Base-by-base conservation (phyloP, 106 monocot species). In the Dendrobium officinale region DNA sequence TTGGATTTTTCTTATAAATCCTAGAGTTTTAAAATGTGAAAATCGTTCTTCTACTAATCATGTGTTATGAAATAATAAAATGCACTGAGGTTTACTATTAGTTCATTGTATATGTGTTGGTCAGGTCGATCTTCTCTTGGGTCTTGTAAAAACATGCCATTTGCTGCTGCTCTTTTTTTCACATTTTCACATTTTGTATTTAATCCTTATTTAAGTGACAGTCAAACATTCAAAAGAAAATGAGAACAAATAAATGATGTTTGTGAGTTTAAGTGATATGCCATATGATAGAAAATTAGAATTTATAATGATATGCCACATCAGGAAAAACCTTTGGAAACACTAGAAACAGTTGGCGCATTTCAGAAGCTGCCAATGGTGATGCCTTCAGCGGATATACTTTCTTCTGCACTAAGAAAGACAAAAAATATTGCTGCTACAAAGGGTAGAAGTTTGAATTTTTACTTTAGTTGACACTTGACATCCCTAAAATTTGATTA, bases 361-460 rank as follows among this genome's bases (percentile, higher is more conserved):
- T 99, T 99, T 89, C 99, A 99, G 83, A 95, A 88, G 79, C 80
- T 99, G 79, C 99, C 99, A 6, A 99, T 99, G 93, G 99, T 99
- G 75, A 99, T 93, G 95, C 91, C 93, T 76, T 87, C 99, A 68
- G 61, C 83, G 41, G 99, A 99, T 84, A 87, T 99, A 84, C 85
- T 99, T 80, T 75, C 86, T 86, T 95, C 99, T 73, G 99, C 99
- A 79, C 82, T 91, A 67, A 85, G 99, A 80, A 99, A 95, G 90
- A 79, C 99, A 72, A 99, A 87, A 76, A 87, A 93, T 85, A 77
- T 95, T 18, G 16, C 88, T 83, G 88, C 99, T 77, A 91, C 99
- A 74, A 99, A 93, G 82, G 99, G 99, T 95, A 88, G 37, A 41
- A 24, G 66, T 54, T 81, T 67, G 19, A 59, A 44, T 74, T n/a